phyloP scores from a whole-genome alignment of 225 moss, liverwort and hornwort genomes.

The Asterella californica region DNA sequence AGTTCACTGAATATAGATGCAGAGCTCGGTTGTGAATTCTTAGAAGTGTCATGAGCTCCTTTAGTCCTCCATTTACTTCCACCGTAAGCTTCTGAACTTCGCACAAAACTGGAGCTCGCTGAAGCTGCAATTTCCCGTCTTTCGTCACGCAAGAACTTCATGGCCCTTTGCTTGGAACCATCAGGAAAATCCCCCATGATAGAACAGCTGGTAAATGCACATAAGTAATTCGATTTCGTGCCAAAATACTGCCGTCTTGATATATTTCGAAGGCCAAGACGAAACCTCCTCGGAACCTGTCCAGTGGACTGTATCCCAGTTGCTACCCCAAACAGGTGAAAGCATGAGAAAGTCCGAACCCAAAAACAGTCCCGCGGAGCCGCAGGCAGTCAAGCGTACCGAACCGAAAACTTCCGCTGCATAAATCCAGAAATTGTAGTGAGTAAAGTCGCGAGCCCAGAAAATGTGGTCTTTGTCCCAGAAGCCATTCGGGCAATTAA shows the following conservation, averaged over 20 bases:
- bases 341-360: neutral
- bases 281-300: neutral
- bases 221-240: too few species aligned
- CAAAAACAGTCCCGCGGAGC: neutral
- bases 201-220: neutral
- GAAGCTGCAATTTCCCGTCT: neutral
- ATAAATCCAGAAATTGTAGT: too few species aligned
- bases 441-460: too few species aligned
- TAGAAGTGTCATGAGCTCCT: neutral
- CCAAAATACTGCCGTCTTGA: neutral
- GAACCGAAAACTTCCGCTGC: too few species aligned
- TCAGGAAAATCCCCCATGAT: constrained; percentile 4
- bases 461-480: too few species aligned
- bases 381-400: too few species aligned
- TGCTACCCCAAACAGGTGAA: neutral
- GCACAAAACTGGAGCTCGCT: constrained; percentile 18
- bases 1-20: constrained; percentile 42
- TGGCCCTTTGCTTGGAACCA: neutral
- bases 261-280: neutral
- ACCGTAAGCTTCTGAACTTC: constrained; percentile 6
- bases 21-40: constrained; percentile 23
- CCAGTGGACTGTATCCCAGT: too few species aligned
- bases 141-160: constrained; percentile 1
- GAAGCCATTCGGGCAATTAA: neutral
- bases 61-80: neutral